Evolutionary conservation across 1,284 basidiomycete species (phyloP).

Genomic region (Kwoniella shivajii): DNA sequence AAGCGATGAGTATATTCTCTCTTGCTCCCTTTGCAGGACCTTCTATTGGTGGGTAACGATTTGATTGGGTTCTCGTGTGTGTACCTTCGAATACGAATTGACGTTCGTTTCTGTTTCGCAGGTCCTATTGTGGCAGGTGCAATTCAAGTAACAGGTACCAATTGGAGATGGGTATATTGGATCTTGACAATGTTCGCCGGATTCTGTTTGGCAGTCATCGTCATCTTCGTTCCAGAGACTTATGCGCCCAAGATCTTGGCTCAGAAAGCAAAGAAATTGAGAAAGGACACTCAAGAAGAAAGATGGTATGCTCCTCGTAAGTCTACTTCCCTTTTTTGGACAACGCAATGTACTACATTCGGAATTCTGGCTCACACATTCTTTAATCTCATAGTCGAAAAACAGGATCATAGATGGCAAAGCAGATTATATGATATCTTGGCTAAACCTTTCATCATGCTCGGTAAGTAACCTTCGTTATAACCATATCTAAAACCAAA

Average conservation of each 20-base stretch:
- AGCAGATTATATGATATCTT: constrained; percentile 57
- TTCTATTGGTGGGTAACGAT: too few relatives aligned
- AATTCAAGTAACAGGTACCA: not conserved
- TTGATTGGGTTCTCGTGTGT: too few relatives aligned
- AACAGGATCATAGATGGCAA: constrained; percentile 26
- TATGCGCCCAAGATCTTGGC: constrained; percentile 61
- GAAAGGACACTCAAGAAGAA: constrained; percentile 66
- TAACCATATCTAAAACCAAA: not conserved
- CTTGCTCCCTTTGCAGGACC: constrained; percentile 72
- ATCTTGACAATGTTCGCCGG: constrained; percentile 66
- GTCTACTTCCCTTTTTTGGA: constrained; percentile 10
- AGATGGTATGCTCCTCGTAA: constrained; percentile 61
- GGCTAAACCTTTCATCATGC: constrained; percentile 66
- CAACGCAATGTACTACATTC: not conserved
- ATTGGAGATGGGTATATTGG: constrained; percentile 65
- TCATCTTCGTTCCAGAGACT: constrained; percentile 77
- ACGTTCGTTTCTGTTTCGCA: too few relatives aligned
- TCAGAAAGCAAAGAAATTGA: constrained; percentile 57
- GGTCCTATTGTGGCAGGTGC: constrained; percentile 66
- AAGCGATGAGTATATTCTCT: constrained; percentile 68
- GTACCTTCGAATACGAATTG: too few relatives aligned
- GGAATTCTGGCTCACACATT: not conserved
- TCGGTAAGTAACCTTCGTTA: constrained; percentile 47
- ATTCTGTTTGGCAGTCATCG: constrained; percentile 52
- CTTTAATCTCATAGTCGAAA: constrained; percentile 29